Evolutionary conservation across 2,329 filamentous ascomycete genomes (phyloP).

Genomic region (Arthrinium puccinioides): DNA sequence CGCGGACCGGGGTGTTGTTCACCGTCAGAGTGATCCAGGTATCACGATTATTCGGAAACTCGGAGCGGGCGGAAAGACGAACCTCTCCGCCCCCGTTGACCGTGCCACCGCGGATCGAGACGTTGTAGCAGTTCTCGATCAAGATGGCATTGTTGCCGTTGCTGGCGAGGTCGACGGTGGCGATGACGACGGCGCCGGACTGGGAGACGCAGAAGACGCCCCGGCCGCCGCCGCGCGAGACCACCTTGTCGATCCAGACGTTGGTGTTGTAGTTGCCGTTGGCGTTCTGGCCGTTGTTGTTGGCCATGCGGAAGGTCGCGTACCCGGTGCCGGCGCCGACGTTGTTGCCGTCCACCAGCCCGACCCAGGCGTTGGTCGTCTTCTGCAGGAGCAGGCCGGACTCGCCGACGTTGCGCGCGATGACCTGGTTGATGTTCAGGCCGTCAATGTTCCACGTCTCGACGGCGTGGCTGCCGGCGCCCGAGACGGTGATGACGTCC

Average conservation of each 20-base stretch:
- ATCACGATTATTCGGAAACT: slow-evolving; percentile 47
- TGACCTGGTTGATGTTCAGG: slow-evolving; percentile 41
- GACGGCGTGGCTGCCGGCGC: slow-evolving; percentile 47
- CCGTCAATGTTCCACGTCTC: slow-evolving; percentile 54
- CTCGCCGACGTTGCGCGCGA: slow-evolving; percentile 47
- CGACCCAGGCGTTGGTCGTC: slow-evolving; percentile 43
- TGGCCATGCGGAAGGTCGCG: slow-evolving; percentile 49
- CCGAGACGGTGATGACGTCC: slow-evolving; percentile 42
- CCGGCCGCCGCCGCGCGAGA: slow-evolving; percentile 48
- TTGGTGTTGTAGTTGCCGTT: slow-evolving; percentile 45
- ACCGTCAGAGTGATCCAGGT: slow-evolving; percentile 42
- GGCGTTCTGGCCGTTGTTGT: slow-evolving; percentile 43
- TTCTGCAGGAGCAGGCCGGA: slow-evolving; percentile 49
- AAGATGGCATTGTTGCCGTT: slow-evolving; percentile 51
- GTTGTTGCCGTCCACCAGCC: slow-evolving; percentile 48
- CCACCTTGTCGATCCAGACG: slow-evolving; percentile 43
- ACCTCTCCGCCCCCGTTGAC: slow-evolving; percentile 50
- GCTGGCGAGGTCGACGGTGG: slow-evolving; percentile 37
- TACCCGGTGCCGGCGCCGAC: slow-evolving; percentile 46
- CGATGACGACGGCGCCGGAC: slow-evolving; percentile 45
- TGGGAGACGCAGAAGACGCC: slow-evolving; percentile 51
- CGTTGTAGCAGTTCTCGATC: slow-evolving; percentile 53
- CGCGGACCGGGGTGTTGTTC: slow-evolving; percentile 41
- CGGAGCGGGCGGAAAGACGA: slow-evolving; percentile 40
- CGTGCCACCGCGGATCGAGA: slow-evolving; percentile 41